A percentile compares a stretch with the other conserved stretches of the same genome.
Conservation (phyloP, 495 filamentous ascomycete genomes). For the Coniosporium apollinis region DNA sequence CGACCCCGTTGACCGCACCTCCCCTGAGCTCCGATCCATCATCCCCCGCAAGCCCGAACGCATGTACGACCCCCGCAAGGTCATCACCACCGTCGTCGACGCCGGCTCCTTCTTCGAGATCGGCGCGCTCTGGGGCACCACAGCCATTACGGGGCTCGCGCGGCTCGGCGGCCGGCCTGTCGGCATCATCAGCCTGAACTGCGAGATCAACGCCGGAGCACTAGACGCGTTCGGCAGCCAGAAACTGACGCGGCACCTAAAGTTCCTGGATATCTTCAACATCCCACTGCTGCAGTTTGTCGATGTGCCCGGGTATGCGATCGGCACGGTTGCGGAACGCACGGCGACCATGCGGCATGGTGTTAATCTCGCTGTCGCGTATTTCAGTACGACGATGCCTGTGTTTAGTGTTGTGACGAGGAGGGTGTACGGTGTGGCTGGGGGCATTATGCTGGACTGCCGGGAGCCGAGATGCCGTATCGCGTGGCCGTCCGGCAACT, state of each 20-base stretch:
- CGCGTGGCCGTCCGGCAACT: conserved; percentile 33
- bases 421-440: conserved; percentile 42
- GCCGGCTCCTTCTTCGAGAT: conserved; percentile 43
- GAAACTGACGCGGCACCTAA: conserved; percentile 39
- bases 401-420: conserved; percentile 43
- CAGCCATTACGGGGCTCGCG: conserved; percentile 41
- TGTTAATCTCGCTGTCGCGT: conserved; percentile 38
- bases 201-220: conserved; percentile 43
- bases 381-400: conserved; percentile 41
- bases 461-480: conserved; percentile 42
- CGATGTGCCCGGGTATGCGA: conserved; percentile 40
- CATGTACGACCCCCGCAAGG: conserved; percentile 41
- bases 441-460: conserved; percentile 43
- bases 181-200: conserved; percentile 39
- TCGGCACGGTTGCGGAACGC: conserved; percentile 43
- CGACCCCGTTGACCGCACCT: conserved; percentile 31
- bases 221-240: conserved; percentile 42
- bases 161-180: conserved; percentile 37
- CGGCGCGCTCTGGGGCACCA: conserved; percentile 42
- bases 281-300: conserved; percentile 45
- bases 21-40: conserved; percentile 33
- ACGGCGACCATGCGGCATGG: conserved; percentile 48
- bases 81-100: conserved; percentile 41
- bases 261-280: conserved; percentile 48
- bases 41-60: conserved; percentile 39